Base-by-base conservation (phyloP, 495 filamentous ascomycete species). In the Aspergillus coremiiformis region DNA sequence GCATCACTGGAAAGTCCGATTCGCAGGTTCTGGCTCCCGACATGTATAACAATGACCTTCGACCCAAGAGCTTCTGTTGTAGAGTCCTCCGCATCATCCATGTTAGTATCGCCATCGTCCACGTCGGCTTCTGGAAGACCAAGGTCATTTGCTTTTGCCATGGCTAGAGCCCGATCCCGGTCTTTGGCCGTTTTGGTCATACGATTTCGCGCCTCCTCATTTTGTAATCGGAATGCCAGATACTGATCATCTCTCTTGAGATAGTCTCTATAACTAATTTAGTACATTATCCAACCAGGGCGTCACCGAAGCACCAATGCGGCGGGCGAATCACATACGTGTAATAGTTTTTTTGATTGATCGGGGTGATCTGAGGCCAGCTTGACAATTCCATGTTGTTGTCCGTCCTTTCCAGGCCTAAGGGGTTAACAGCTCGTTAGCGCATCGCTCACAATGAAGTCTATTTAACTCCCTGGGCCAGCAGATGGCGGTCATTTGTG, bases 311-410 rank as follows among this genome's bases (percentile, higher is more conserved):
- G n/a, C 1, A 1, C 1, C 32, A 10, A 33, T 35, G 10, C 12
- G 29, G 29, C 3, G 9, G 12, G 26, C 12, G 12, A 7, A n/a
- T 14, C 7, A 77, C 89, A 49, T 78, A 96, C 89, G 93, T 98
- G 62, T 98, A 98, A 69, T 98, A 98, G 69, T 98, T 98, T 71
- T 98, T 98, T 64, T 98, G 93, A 63, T 98, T 98, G 66, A 98
- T 98, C 62, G 90, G 85, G 14, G 78, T 76, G 37, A 96, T 81
- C 58, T 90, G 84, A 17, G 93, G 94, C 93, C 93, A 98, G 68
- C 78, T 92, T 21, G 90, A 90, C 46, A 89, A 80, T 62, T 90
- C 90, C 80, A 98, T 90, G 64, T 91, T 90, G 77, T 98, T 98
- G 73, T 98, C 93, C 32, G 94, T 97, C 57, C 91, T 77, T 68